Percentiles rank a stretch among this genome's conserved stretches.
phyloP scores from a whole-genome alignment of 176 grass and related monocot genomes.

The Zea luxurians region DNA sequence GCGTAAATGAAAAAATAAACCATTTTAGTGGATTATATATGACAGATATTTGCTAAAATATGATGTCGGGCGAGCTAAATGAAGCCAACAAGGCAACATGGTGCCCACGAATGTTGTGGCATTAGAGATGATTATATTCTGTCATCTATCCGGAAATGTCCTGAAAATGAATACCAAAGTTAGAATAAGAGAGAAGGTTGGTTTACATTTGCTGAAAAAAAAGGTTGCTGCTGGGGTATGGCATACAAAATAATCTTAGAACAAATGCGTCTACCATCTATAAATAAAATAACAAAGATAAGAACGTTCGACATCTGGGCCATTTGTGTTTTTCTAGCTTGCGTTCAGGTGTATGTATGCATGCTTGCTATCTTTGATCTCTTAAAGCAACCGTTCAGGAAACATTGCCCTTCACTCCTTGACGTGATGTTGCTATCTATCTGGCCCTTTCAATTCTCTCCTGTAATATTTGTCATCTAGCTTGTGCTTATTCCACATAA shows the following conservation, averaged over 20 bases:
- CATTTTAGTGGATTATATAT: constrained; percentile 84
- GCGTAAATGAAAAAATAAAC: constrained; percentile 87
- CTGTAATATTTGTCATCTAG: no score
- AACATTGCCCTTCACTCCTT: no score
- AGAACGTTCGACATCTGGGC: not conserved
- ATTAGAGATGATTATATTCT: constrained; percentile 86
- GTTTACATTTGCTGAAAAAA: constrained; percentile 5
- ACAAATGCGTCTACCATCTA: not conserved
- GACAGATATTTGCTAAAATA: constrained; percentile 93
- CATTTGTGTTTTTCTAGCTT: no score
- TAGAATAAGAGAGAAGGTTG: constrained; percentile 1
- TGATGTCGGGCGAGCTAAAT: constrained; percentile 86
- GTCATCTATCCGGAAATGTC: constrained; percentile 84
- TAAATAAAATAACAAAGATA: not conserved
- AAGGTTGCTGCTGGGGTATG: constrained; percentile 9
- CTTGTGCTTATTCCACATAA: no score
- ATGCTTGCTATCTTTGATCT: no score
- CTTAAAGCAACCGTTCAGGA: no score
- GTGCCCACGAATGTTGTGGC: constrained; percentile 70
- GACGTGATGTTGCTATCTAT: no score
- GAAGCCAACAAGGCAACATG: constrained; percentile 95
- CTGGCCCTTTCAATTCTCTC: no score
- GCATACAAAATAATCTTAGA: constrained; percentile 2
- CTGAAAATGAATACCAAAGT: constrained; percentile 43
- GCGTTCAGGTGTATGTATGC: no score